phyloP scores from a whole-genome alignment of 2,329 filamentous ascomycete species.

The Hypomyces perniciosus region DNA sequence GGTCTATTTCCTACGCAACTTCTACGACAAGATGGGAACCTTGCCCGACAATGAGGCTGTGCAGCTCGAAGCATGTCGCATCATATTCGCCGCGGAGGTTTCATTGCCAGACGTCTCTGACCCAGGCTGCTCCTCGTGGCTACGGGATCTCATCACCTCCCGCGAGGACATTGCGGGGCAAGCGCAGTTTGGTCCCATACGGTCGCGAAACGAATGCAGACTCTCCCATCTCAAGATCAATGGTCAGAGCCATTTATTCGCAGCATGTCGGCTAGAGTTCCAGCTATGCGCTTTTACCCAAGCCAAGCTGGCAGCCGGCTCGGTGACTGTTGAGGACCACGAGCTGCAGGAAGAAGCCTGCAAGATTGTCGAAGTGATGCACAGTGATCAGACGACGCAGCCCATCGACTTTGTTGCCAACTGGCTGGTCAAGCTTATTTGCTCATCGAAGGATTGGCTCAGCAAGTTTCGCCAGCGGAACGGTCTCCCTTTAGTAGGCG shows the following conservation, averaged over 20 bases:
- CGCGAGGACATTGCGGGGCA: conserved; percentile 11
- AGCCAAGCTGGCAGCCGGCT: neutral
- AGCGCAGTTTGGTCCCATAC: conserved; percentile 18
- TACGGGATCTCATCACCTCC: conserved; percentile 20
- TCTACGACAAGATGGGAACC: neutral
- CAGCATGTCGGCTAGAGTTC: conserved; percentile 16
- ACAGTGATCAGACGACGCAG: conserved; percentile 44
- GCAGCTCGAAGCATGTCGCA: conserved; percentile 19
- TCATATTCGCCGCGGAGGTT: conserved; percentile 21
- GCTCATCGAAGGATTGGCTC: neutral
- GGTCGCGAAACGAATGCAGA: conserved; percentile 11
- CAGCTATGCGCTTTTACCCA: conserved; percentile 2
- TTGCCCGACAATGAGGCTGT: conserved; percentile 16
- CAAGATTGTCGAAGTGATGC: conserved; percentile 48
- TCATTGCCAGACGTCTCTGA: neutral
- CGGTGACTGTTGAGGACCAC: conserved; percentile 39
- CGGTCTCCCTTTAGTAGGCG: no score
- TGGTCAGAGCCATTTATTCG: conserved; percentile 19
- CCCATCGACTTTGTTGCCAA: conserved; percentile 45
- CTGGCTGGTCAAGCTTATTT: conserved; percentile 37
- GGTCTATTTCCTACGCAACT: conserved; percentile 18
- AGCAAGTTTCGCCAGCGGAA: neutral
- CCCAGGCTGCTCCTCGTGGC: conserved; percentile 16
- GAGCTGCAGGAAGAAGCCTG: conserved; percentile 56
- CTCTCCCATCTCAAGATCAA: conserved; percentile 18